These are phyloP conservation scores for Tetramitus jugosus DNA, from an alignment of 208 protist species.

Conservation along the genomic window DNA sequence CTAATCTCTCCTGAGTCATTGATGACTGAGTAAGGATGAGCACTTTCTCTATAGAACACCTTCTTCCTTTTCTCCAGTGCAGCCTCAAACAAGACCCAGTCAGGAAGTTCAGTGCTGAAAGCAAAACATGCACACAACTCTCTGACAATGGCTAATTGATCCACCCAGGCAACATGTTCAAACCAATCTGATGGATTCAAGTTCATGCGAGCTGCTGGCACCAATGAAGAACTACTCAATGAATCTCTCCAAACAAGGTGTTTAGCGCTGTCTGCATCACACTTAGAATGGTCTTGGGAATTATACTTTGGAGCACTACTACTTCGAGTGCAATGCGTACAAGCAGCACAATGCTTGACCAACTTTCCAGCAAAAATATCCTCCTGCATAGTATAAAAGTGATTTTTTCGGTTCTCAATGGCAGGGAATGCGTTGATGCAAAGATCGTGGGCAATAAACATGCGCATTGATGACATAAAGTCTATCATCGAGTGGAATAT, in stretches of 20 bases:
- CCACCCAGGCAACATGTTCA: slow-evolving; percentile 28
- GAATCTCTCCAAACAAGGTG: not conserved
- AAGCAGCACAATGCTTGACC: not conserved
- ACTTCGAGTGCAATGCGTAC: not conserved
- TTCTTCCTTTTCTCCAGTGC: slow-evolving; percentile 17
- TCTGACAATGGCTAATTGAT: slow-evolving; percentile 7
- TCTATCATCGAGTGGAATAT: not conserved
- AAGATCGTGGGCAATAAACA: not conserved
- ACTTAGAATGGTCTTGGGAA: not conserved
- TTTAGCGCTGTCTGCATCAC: not conserved
- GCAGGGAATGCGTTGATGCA: not conserved
- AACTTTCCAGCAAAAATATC: not conserved
- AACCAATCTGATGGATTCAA: slow-evolving; percentile 29
- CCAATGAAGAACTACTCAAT: not conserved
- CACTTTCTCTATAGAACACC: slow-evolving; percentile 4
- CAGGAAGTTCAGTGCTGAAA: not conserved
- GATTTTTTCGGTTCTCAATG: not conserved
- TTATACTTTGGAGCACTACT: not conserved
- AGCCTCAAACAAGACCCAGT: slow-evolving; percentile 16
- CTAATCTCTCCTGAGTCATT: slow-evolving; percentile 5
- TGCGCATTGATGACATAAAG: not conserved
- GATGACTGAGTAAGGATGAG: slow-evolving; percentile 23
- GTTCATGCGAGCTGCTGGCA: not conserved
- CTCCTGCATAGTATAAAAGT: not conserved
- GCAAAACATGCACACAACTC: not conserved